Conservation (phyloP, 768 basidiomycete genomes). For the Chlorophyllum brunneum region DNA sequence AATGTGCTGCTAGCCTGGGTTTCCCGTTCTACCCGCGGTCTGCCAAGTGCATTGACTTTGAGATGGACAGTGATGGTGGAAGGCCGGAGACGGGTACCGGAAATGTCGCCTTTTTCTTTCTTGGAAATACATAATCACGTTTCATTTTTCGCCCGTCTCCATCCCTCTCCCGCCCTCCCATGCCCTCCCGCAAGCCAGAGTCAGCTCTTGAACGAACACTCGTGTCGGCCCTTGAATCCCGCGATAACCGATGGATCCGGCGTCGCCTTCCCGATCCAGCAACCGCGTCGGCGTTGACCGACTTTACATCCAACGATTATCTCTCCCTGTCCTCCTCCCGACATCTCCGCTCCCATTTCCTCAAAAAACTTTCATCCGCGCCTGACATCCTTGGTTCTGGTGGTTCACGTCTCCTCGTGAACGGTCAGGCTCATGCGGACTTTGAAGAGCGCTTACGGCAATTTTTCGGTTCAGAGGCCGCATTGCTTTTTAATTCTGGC, state of each 20-base stretch:
- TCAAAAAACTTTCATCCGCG: constrained; percentile 43
- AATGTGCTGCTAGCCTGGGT: too few relatives aligned
- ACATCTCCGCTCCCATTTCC: constrained; percentile 52
- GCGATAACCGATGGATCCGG: constrained; percentile 64
- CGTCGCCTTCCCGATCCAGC: constrained; percentile 60
- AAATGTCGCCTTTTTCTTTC: neutral
- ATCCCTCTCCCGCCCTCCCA: neutral
- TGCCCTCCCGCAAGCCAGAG: neutral
- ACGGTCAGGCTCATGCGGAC: constrained; percentile 61
- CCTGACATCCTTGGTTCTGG: constrained; percentile 80
- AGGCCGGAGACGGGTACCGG: constrained; percentile 5
- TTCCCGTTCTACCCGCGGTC: too few relatives aligned
- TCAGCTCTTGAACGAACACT: constrained; percentile 28
- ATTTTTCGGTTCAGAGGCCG: constrained; percentile 61
- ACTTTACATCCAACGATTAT: constrained; percentile 93
- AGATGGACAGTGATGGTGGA: neutral
- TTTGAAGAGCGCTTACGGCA: constrained; percentile 66
- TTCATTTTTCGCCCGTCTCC: neutral
- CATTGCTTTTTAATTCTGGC: constrained; percentile 88
- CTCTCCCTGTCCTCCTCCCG: constrained; percentile 71
- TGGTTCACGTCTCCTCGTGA: constrained; percentile 83
- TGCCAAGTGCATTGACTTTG: too few relatives aligned
- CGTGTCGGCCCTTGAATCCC: constrained; percentile 52
- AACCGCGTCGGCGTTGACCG: constrained; percentile 31
- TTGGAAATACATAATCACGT: neutral